These are phyloP conservation scores for Trichoderma reesei DNA, from an alignment of 495 filamentous ascomycete genomes.

Conservation along the genomic window DNA sequence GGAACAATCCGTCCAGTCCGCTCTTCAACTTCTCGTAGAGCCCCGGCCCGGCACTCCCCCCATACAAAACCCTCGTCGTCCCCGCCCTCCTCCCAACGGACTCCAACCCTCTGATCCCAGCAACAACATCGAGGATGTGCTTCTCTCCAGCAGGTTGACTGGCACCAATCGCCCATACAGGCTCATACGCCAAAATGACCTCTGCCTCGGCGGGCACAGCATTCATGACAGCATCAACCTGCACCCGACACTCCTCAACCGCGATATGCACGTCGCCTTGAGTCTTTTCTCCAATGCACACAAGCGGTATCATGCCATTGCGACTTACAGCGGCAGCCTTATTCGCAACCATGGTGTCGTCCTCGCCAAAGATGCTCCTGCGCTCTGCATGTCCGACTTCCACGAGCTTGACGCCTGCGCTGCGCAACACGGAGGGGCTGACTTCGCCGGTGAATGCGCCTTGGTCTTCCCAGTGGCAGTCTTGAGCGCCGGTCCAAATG, in stretches of 20 bases:
- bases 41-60: constrained; percentile 70
- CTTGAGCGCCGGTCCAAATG: constrained; percentile 64
- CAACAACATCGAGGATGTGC: constrained; percentile 63
- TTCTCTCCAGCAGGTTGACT: constrained; percentile 58
- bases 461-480: constrained; percentile 53
- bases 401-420: constrained; percentile 58
- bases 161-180: constrained; percentile 81
- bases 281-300: constrained; percentile 65
- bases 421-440: constrained; percentile 52
- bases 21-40: constrained; percentile 55
- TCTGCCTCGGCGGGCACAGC: constrained; percentile 49
- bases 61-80: constrained; percentile 60
- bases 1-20: constrained; percentile 71
- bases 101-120: constrained; percentile 43
- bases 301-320: constrained; percentile 64
- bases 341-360: constrained; percentile 47
- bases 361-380: constrained; percentile 58
- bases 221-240: constrained; percentile 52
- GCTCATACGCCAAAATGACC: constrained; percentile 80
- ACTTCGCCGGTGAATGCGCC: constrained; percentile 74
- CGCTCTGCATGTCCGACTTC: constrained; percentile 78
- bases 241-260: constrained; percentile 51
- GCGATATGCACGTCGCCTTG: constrained; percentile 39
- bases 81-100: constrained; percentile 33
- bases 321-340: constrained; percentile 58